phyloP scores from a whole-genome alignment of 768 basidiomycete genomes.

The Boletus subcaerulescens region DNA sequence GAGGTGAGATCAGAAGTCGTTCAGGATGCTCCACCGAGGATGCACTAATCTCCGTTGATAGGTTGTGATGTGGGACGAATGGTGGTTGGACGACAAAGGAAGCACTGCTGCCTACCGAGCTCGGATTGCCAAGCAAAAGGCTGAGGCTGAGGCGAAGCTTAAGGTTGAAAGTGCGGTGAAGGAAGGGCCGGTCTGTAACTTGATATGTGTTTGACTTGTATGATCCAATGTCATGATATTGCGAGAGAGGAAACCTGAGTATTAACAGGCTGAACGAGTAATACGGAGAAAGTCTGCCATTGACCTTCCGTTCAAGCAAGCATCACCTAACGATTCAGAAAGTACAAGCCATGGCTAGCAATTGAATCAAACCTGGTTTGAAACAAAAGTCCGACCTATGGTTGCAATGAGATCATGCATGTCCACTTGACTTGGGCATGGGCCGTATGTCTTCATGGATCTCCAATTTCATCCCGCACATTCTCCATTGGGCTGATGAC shows the following conservation, averaged over 20 bases:
- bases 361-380: too few relatives aligned
- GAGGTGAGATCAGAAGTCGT: neutral
- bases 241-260: neutral
- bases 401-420: too few relatives aligned
- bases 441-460: too few relatives aligned
- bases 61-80: constrained; percentile 3
- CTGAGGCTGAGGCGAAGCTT: constrained; percentile 3
- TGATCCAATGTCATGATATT: neutral
- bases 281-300: too few relatives aligned
- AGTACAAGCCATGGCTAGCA: too few relatives aligned
- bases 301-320: too few relatives aligned
- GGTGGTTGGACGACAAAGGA: constrained; percentile 15
- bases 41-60: neutral
- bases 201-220: neutral
- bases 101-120: constrained; percentile 14
- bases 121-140: constrained; percentile 9
- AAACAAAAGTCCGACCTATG: too few relatives aligned
- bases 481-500: too few relatives aligned
- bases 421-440: too few relatives aligned
- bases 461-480: too few relatives aligned
- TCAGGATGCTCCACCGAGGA: neutral
- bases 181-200: neutral
- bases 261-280: too few relatives aligned
- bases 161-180: neutral
- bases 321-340: too few relatives aligned